Conservation (phyloP, 1,284 basidiomycete genomes). For the Malassezia pachydermatis region DNA sequence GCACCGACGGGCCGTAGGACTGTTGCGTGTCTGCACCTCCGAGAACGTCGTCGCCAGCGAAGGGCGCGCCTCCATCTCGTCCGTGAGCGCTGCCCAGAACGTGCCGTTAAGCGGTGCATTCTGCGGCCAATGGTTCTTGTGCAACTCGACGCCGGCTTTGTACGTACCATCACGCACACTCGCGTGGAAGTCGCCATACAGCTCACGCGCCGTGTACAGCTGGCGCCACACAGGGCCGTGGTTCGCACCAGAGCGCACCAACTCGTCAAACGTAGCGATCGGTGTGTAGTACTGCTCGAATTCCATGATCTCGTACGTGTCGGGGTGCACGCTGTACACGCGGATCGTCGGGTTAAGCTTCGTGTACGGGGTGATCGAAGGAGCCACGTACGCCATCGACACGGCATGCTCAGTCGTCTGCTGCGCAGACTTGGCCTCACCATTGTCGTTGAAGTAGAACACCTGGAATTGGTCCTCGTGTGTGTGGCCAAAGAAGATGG, state of each 20-base stretch:
- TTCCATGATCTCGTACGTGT: constrained; percentile 44
- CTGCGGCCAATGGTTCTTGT: constrained; percentile 53
- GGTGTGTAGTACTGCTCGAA: constrained; percentile 37
- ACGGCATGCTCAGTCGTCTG: constrained; percentile 19
- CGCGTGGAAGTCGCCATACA: constrained; percentile 55
- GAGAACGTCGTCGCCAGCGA: constrained; percentile 2
- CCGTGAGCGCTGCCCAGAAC: constrained; percentile 70
- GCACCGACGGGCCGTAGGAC: constrained; percentile 49
- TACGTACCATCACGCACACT: neutral
- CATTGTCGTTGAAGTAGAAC: constrained; percentile 67
- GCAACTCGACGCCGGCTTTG: constrained; percentile 2
- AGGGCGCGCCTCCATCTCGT: constrained; percentile 46
- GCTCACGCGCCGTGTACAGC: constrained; percentile 63
- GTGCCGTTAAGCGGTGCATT: constrained; percentile 67
- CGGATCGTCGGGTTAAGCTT: constrained; percentile 70
- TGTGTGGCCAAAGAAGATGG: constrained; percentile 70
- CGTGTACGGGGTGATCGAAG: constrained; percentile 62
- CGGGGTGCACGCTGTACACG: constrained; percentile 66
- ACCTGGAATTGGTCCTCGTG: constrained; percentile 72
- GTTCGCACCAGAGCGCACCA: constrained; percentile 48
- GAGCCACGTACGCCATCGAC: constrained; percentile 55
- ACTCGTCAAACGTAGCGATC: constrained; percentile 20
- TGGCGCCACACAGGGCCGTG: constrained; percentile 60
- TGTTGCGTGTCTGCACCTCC: neutral
- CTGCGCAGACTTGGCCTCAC: constrained; percentile 27